phyloP scores from a whole-genome alignment of 2,329 filamentous ascomycete species.

The Lecanicillium sp. region DNA sequence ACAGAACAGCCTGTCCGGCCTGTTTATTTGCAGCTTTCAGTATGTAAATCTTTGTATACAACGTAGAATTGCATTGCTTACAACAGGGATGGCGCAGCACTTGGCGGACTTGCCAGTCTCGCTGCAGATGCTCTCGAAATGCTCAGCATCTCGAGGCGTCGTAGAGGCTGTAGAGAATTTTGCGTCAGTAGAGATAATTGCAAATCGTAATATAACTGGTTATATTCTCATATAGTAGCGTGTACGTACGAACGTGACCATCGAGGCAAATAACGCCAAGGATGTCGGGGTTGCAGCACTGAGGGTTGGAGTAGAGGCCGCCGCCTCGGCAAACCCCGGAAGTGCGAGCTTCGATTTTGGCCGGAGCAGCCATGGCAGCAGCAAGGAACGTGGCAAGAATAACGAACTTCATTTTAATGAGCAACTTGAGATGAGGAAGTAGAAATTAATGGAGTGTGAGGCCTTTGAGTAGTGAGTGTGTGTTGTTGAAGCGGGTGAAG shows the following conservation, averaged over 20 bases:
- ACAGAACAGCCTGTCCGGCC: no score
- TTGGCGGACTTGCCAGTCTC: no score
- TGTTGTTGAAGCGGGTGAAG: no score
- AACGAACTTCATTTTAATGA: neutral
- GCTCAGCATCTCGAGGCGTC: neutral
- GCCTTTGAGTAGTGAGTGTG: no score
- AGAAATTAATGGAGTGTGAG: no score
- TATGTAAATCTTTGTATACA: no score
- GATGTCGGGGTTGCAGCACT: neutral
- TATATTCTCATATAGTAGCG: neutral
- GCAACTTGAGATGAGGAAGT: neutral
- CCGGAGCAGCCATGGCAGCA: neutral
- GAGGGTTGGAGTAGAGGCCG: neutral
- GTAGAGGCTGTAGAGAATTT: neutral
- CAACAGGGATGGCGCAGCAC: no score
- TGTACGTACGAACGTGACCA: neutral
- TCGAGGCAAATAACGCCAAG: neutral
- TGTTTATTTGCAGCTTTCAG: no score
- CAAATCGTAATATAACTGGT: neutral
- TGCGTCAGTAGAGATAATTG: neutral
- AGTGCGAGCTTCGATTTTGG: neutral
- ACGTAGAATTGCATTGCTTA: no score
- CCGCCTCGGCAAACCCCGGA: neutral
- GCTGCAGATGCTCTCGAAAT: neutral
- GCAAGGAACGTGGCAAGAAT: neutral